Base-by-base conservation (phyloP, 306 rosid genomes). In the Dryas drummondii region DNA sequence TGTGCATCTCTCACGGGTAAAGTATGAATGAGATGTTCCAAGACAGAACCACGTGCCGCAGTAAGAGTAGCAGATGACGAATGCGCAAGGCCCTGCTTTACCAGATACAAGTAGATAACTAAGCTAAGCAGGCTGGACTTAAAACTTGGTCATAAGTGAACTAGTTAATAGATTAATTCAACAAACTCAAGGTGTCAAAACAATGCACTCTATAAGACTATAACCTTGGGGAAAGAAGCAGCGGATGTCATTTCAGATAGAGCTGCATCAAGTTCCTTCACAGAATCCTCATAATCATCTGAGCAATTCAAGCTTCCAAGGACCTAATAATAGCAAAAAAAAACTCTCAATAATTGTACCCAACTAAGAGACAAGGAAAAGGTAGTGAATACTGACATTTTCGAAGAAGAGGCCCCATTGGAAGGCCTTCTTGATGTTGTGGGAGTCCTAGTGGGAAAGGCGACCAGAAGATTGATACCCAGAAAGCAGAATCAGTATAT, bases 401-500 rank as follows among this genome's bases (percentile, higher is more conserved):
- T 83, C 84, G 14, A 83, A 83, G 79, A 83, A 80, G 66, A 67
- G 67, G 4, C 79, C 84, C 84, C 87, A 83, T 6, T 83, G 84
- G 52, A 83, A 72, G 16, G 50, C 82, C 69, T 76, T 76, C 22
- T 76, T 76, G 66, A 83, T 73, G 66, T 80, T 79, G 9, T n/a
- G 68, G 42, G 79, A 47, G 32, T 83, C 82, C 87, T 84, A 83
- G 70, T 71, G 84, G 50, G 84, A 82, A 68, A 68, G 41, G 16
- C 70, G 74, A 76, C 82, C 84, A n/a, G 82, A 80, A 2, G 82
- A 83, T 55, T 76, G 87, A 48, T 76, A 79, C 84, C 87, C 87
- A 83, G 87, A 76, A 60, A 83, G 66, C 60, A 80, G 50, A 76
- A 76, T 72, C 40, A 83, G 84, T 61, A 83, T 76, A 80, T 83